These are phyloP conservation scores for Pleomassaria siparia DNA, from an alignment of 2,329 filamentous ascomycete species.

Conservation along the genomic window DNA sequence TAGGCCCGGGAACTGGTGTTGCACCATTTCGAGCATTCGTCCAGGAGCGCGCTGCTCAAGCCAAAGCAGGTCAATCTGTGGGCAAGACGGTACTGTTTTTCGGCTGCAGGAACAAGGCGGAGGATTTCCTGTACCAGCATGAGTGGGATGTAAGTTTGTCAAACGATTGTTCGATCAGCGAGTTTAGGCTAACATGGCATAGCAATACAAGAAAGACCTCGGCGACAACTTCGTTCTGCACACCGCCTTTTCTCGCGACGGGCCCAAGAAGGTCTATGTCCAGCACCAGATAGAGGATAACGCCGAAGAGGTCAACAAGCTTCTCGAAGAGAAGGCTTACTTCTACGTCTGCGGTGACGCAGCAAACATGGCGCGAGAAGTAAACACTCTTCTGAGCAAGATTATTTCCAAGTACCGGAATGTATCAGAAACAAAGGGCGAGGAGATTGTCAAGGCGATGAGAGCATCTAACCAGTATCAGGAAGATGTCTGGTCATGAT, in stretches of 20 bases:
- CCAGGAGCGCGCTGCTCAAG: slow-evolving; percentile 86
- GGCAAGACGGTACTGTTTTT: slow-evolving; percentile 92
- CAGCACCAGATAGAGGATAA: slow-evolving; percentile 88
- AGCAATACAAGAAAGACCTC: slow-evolving; percentile 82
- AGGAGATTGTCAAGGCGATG: slow-evolving; percentile 98
- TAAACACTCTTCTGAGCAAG: slow-evolving; percentile 81
- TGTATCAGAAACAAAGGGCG: slow-evolving; percentile 80
- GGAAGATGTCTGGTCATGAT: slow-evolving; percentile 70
- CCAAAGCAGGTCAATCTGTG: slow-evolving; percentile 75
- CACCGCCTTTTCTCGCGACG: slow-evolving; percentile 92
- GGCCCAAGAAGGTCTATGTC: slow-evolving; percentile 88
- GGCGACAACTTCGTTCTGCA: slow-evolving; percentile 89
- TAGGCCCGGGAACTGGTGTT: slow-evolving; percentile 94
- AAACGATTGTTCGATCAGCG: neutral
- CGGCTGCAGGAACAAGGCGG: slow-evolving; percentile 81
- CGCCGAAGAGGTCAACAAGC: slow-evolving; percentile 80
- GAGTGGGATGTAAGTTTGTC: slow-evolving; percentile 81
- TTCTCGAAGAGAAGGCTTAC: slow-evolving; percentile 84
- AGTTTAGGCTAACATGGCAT: slow-evolving; percentile 16
- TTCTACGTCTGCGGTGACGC: slow-evolving; percentile 99
- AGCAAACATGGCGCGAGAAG: slow-evolving; percentile 93
- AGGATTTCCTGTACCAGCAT: slow-evolving; percentile 89
- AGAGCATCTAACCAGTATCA: slow-evolving; percentile 94
- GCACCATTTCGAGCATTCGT: slow-evolving; percentile 95
- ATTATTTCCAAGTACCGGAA: slow-evolving; percentile 84